Evolutionary conservation across 768 basidiomycete species (phyloP), one percentile per base, ranked within the genome.

Genomic region (Boletus rubropictus): DNA sequence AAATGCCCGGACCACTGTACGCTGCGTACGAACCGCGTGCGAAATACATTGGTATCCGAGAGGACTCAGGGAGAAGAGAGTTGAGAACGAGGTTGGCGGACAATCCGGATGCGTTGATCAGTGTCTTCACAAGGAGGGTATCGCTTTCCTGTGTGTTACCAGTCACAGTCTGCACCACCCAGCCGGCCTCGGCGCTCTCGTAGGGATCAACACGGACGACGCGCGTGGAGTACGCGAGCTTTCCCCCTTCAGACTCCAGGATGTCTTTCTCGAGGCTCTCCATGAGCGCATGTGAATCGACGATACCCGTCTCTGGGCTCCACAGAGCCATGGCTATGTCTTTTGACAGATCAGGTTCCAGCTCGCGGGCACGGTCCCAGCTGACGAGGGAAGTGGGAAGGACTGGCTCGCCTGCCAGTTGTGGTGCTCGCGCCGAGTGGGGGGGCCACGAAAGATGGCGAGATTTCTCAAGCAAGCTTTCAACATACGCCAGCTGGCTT

Each of bases 231-330:
- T 82, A 85, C 2, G 84, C 86, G 9, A 96, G 69, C 42, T 84
- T 76, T 6, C 82, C 84, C 12, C 66, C 72, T 32, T 82, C 84
- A 3, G 82, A 78, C 6, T 90, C 83, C 15, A 69, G 65, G 44
- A 98, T 81, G 44, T 96, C 89, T 57, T 76, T 78, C 63, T 94
- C 92, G 41, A 98, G 69, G 51, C 80, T 81, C 58, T 81, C 75
- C 81, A 97, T 89, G 44, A 94, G 69, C 4, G 79, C 63, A 70
- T 95, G 90, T 0, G 89, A 88, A 64, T 94, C 86, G 0, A 98
- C 66, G 51, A 98, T 94, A 2, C 96, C 96, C 1, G 93, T 94
- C 58, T 83, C 80, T 8, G 88, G 85, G 46, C 84, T 88, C 76
- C 82, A 84, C 24, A 99, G 65, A 3, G 92, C 91, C 8, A 74